Conservation (phyloP, 768 basidiomycete genomes). For the Scleroderma bovista region DNA sequence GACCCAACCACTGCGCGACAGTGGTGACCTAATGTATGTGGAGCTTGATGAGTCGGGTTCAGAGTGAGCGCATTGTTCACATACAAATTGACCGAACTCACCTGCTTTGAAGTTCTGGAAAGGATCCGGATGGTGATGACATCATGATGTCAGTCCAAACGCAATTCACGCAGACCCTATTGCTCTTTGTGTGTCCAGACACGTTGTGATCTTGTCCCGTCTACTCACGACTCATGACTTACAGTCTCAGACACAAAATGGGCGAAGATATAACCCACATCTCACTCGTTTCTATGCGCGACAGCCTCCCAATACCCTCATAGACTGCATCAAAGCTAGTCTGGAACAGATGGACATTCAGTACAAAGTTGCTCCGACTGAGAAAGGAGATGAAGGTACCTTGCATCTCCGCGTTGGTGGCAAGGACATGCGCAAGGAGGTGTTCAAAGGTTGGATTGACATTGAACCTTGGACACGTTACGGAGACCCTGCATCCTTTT, state of each 20-base stretch:
- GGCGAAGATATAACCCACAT: conserved; percentile 64
- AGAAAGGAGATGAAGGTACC: conserved; percentile 8
- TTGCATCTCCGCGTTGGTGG: conserved; percentile 60
- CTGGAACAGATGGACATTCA: conserved; percentile 46
- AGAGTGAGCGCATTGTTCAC: conserved; percentile 23
- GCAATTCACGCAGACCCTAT: conserved; percentile 75
- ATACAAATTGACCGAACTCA: not conserved
- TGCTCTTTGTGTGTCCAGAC: conserved; percentile 63
- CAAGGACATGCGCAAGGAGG: conserved; percentile 54
- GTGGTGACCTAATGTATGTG: conserved; percentile 73
- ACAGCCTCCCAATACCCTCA: conserved; percentile 46
- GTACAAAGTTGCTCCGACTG: conserved; percentile 37
- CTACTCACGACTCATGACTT: not conserved
- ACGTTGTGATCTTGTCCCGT: not conserved
- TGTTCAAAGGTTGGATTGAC: conserved; percentile 71
- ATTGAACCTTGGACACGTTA: conserved; percentile 55
- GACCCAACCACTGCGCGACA: conserved; percentile 57
- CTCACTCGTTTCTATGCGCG: conserved; percentile 79
- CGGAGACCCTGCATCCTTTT: conserved; percentile 53
- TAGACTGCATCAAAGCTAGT: conserved; percentile 49
- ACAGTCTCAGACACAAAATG: conserved; percentile 80
- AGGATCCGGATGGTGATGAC: conserved; percentile 53
- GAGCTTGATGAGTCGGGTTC: conserved; percentile 42
- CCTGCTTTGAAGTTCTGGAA: conserved; percentile 9
- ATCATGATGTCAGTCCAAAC: conserved; percentile 57